Evolutionary conservation across 164 flowering plant species (phyloP), one percentile per base, ranked within the genome.

Genomic region (Santalum album): DNA sequence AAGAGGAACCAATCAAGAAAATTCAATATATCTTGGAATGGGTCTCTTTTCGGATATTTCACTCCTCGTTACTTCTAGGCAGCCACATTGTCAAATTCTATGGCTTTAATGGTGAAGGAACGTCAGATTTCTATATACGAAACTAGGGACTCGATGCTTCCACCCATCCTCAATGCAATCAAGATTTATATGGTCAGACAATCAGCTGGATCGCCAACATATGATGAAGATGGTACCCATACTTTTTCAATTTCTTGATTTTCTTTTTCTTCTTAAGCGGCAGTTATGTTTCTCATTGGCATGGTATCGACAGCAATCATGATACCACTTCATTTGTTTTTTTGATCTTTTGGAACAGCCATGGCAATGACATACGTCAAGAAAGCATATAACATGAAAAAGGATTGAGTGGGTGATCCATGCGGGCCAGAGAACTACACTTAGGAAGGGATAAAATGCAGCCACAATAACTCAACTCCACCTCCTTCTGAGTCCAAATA

Each of bases 341-440:
- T 29, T 29, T 29, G 4, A 29, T 29, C 9, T 29, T 39, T 25
- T 54, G 40, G 36, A 20, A 1, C 25, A 67, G 70, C 50, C 35
- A 26, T 54, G 20, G 67, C 67, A 12, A 19, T 68, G n/a, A 53
- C 19, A 29, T 32, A 44, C 19, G 40, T 62, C 38, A 67, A 58
- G 18, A 7, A 34, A 17, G 49, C 19, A 1, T 67, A 68, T 38
- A 12, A 20, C 23, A 14, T 63, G 10, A 54, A 38, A 12, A 58
- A 29, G 58, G 54, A 39, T 49, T 63, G 71, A 67, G 19, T 14
- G 1, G 71, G 67, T 4, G 71, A 68, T 59, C 73, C 73, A 9
- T 69, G 73, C 54, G 56, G 42, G 12, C 73, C 73, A 12, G 47
- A 43, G 26, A 38, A 52, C 34, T 53, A 47, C 42, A 16, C 57